These are phyloP conservation scores for Kwoniella bestiolae DNA, from an alignment of 768 basidiomycete genomes.

Conservation along the genomic window DNA sequence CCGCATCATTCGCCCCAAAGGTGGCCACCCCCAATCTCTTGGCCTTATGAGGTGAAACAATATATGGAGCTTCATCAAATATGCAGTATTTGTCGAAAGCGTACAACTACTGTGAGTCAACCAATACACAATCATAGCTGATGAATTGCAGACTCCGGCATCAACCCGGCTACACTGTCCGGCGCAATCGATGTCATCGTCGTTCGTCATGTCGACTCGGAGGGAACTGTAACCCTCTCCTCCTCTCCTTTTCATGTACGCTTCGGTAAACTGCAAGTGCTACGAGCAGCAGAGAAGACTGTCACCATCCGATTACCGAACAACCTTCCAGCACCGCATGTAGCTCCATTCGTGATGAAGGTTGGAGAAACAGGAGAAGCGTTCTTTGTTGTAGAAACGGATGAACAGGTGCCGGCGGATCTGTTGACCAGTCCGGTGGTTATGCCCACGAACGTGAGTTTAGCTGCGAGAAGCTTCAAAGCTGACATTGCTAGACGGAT, in stretches of 20 bases:
- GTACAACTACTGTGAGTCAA: conserved; percentile 56
- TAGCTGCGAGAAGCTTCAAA: not conserved
- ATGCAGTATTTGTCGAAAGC: conserved; percentile 59
- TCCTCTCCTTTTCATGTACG: conserved; percentile 97
- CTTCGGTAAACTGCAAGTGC: conserved; percentile 95
- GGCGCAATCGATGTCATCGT: conserved; percentile 99
- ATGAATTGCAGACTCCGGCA: conserved; percentile 58
- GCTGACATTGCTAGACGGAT: conserved; percentile 1
- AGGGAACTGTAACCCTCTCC: conserved; percentile 61
- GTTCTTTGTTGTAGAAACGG: conserved; percentile 97
- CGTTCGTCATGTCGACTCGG: conserved; percentile 71
- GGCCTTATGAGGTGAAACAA: not conserved
- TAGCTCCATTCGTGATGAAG: conserved; percentile 94
- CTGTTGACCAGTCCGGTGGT: conserved; percentile 92
- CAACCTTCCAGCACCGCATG: conserved; percentile 59
- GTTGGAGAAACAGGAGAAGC: conserved; percentile 98
- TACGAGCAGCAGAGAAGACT: conserved; percentile 91
- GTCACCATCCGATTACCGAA: conserved; percentile 76
- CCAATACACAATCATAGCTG: not conserved
- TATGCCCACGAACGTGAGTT: conserved; percentile 51
- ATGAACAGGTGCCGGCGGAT: conserved; percentile 88
- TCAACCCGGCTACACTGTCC: conserved; percentile 94
- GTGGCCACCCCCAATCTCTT: conserved; percentile 2
- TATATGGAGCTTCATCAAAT: not conserved
- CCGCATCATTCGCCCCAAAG: not conserved